A percentile compares a stretch with the other conserved stretches of the same genome.
These are phyloP conservation scores for Hermanozyma aechmeae DNA, from an alignment of 805 yeast genomes.

Conservation along the genomic window DNA sequence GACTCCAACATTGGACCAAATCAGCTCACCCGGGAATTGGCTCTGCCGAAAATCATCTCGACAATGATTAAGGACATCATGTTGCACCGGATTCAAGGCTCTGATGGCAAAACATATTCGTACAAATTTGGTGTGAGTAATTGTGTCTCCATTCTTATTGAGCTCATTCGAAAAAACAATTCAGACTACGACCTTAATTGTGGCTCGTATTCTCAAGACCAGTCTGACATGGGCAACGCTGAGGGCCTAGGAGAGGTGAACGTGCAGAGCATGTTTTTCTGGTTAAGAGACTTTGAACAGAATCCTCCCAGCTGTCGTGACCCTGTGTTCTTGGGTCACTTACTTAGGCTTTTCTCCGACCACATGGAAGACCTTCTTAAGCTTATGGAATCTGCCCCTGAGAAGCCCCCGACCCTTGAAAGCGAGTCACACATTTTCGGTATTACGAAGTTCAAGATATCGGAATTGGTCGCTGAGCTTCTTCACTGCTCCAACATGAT, in stretches of 20 bases:
- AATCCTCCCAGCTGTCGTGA: constrained; percentile 92
- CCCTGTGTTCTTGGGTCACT: constrained; percentile 83
- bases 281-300: constrained; percentile 50
- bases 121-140: constrained; percentile 87
- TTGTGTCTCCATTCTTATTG: constrained; percentile 92
- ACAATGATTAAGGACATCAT: constrained; percentile 71
- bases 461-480: constrained; percentile 89
- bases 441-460: constrained; percentile 80
- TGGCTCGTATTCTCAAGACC: constrained; percentile 44
- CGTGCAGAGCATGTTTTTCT: constrained; percentile 31
- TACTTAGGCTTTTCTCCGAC: constrained; percentile 70
- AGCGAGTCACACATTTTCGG: constrained; percentile 50
- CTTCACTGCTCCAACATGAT: constrained; percentile 98
- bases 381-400: constrained; percentile 38
- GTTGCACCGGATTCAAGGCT: constrained; percentile 12
- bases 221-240: too few species aligned
- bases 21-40: constrained; percentile 84
- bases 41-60: constrained; percentile 60
- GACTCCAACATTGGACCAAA: constrained; percentile 94
- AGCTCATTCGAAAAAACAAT: constrained; percentile 88
- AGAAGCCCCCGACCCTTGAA: constrained; percentile 9
- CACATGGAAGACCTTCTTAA: constrained; percentile 61
- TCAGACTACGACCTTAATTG: constrained; percentile 91
- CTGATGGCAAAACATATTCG: constrained; percentile 6
- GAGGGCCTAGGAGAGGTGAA: constrained; percentile 29